Base-by-base conservation (phyloP, 495 filamentous ascomycete genomes). In the Lasiosphaeria ovina region DNA sequence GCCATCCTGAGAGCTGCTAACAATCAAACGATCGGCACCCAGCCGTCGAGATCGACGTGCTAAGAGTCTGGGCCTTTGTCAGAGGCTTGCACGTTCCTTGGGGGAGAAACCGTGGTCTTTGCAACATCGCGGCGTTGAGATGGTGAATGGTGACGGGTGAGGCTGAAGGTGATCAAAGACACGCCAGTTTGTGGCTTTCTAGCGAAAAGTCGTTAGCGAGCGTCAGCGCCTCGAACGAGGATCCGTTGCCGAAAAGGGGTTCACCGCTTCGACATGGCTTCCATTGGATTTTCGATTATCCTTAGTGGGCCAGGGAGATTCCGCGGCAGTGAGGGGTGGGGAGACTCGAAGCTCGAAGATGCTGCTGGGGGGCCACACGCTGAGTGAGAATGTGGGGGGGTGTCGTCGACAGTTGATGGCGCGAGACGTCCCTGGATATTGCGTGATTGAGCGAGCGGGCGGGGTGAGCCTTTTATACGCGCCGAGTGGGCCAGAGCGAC, bases 401-500 rank as follows among this genome's bases (percentile, higher is more conserved):
- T 10, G 5, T 45, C 16, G 42, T 45, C 42, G 42, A 45, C 5
- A 47, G 24, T 47, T 14, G 12, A 47, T 47, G 12, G 44, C 44
- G 44, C 44, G 16, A 47, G 44, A 47, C 12, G 16, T 47, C 44
- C 44, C 44, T 47, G 5, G 44, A 47, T 47, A 47, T 47, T 47
- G 44, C 44, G 44, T 47, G 44, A 11, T 47, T 3, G 44, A 47
- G 6, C 6, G 44, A 24, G 44, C 6, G 44, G 44, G 44, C 44
- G 44, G 44, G 44, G 44, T 4, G 16, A n/a, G 4, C 44, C 44
- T 47, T 47, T 47, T 47, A 47, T 47, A 47, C 12, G 44, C 16
- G 44, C 16, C 44, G 16, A n/a, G 12, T n/a, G 16, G 16, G 16
- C 44, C 44, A 47, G 6, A 47, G 11, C 6, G 24, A 24, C 24